Evolutionary conservation across 1,284 basidiomycete genomes (phyloP), one percentile per base, ranked within the genome.

Genomic region (Malassezia equina): DNA sequence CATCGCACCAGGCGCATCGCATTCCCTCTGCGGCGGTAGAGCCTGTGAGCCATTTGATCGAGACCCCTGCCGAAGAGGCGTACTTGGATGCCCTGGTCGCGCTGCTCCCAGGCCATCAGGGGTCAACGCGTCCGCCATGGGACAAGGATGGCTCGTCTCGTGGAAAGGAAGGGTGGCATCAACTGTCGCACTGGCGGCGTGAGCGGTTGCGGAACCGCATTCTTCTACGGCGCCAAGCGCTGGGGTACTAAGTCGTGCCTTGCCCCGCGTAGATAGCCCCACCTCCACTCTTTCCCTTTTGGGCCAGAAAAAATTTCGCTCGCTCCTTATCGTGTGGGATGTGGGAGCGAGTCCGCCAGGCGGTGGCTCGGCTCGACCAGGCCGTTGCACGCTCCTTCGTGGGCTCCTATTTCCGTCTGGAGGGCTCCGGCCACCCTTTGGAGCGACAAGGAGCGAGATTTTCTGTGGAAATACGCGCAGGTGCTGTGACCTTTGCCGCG

Each of bases 321-420:
- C 3, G 32, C 13, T n/a, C 32, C 32, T 33, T 33, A 13, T 33
- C 32, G 32, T 2, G 32, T 39, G 17, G 19, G 17, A 39, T 39
- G 36, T 39, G 36, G 36, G 19, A 19, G 36, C 36, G 19, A 8
- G 36, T 21, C 36, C 19, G 19, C 36, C 36, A 43, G 13, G 41
- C 41, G n/a, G 41, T 43, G 17, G 41, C 23, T 4, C 23, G 31
- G 7, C 21, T 68, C 49, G 79, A 79, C 68, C 58, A 67, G 45
- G 51, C 57, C 25, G 75, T 89, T 50, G 88, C 88, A 11, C 78
- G 79, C 68, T 84, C 85, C 24, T 76, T 78, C 51, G 78, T 88
- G 31, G 88, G 88, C 47, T 79, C 82, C 68, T 88, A 85, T 82
- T 90, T 91, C 79, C 80, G 82, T 47, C 79, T 91, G 27, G 88